Evolutionary conservation across 768 basidiomycete species (phyloP).

Genomic region (Lactifluus pinguis): DNA sequence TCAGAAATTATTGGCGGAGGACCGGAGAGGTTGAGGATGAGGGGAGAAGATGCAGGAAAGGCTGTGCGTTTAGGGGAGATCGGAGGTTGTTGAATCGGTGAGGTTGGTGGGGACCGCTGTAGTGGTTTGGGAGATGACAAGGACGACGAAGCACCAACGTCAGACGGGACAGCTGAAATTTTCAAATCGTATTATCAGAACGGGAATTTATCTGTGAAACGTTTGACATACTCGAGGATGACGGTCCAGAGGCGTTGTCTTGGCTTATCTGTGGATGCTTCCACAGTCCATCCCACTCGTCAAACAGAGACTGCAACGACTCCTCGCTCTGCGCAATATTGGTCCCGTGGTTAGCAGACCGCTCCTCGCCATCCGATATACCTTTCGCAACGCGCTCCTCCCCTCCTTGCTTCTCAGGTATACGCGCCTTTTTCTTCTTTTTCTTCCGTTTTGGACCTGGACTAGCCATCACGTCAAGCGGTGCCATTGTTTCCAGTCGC

Average conservation of each 20-base stretch:
- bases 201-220: background rate
- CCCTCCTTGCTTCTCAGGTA: background rate
- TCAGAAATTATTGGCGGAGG: conserved; percentile 1
- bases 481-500: background rate
- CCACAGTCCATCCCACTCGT: background rate
- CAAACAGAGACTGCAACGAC: background rate
- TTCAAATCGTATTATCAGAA: background rate
- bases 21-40: conserved; percentile 15
- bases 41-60: background rate
- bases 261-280: background rate
- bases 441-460: conserved; percentile 21
- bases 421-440: conserved; percentile 21
- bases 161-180: background rate
- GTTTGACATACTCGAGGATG: background rate
- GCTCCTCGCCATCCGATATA: conserved; percentile 14
- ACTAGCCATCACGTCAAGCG: background rate
- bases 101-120: background rate
- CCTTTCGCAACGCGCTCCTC: conserved; percentile 3
- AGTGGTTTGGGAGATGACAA: background rate
- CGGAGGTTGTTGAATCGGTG: background rate
- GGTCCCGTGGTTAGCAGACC: background rate
- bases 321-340: background rate
- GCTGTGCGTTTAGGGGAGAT: background rate
- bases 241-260: background rate
- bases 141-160: background rate